Evolutionary conservation across 495 filamentous ascomycete genomes (phyloP), one percentile per base, ranked within the genome.

Genomic region (Staphylotrichum longicolle): DNA sequence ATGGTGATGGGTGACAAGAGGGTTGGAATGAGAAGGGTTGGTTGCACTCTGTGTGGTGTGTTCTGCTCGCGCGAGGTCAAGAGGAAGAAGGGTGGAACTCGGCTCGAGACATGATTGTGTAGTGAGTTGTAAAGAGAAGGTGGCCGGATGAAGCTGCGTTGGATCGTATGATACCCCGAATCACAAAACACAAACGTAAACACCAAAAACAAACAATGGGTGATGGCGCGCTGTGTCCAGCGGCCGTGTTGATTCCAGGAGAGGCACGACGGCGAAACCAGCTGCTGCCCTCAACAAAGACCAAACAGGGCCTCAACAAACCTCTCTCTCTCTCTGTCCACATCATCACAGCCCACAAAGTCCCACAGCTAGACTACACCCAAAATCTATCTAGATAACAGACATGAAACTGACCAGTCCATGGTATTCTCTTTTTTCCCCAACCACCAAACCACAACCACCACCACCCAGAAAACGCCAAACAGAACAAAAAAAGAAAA

Each of bases 171-270:
- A 60, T 51, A 60, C 57, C 47, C 47, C 39, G 14, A 20, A 5
- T 58, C 35, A 48, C 55, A 15, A 27, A 50, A 10, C 27, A 15
- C 14, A 58, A 27, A 27, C 20, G 10, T 15, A 4, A 49, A 50
- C 3, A 58, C 33, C 2, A 35, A 59, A 37, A 12, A 47, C 33
- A 58, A 58, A 10, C 32, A 59, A 51, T 42, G 57, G 57, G 57
- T 41, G 46, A 59, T 51, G 57, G 57, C 57, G 46, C 57, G 57
- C 57, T 49, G 45, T 42, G 20, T 27, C 37, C 46, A 59, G 57
- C 57, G 57, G 57, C 57, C 57, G 57, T 58, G 42, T 59, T 51
- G 47, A 51, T 59, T 59, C 15, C 37, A 41, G 12, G 54, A 15
- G 14, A 15, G 35, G 35, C 3, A 33, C 3, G 35, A 9, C 10